phyloP scores from a whole-genome alignment of 306 rosid genomes.

The Benincasa hispida region DNA sequence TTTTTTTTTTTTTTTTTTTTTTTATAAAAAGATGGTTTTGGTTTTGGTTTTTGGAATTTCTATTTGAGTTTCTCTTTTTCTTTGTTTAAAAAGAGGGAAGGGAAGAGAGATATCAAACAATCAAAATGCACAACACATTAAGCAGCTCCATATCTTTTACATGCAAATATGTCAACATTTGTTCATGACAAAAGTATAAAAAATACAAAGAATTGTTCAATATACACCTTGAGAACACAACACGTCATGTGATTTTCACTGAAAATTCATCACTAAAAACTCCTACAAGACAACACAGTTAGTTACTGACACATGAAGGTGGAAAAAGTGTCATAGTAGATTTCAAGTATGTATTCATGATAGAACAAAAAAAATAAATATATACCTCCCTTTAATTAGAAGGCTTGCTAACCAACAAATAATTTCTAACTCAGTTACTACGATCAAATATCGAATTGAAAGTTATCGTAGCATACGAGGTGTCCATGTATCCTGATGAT shows the following conservation, averaged over 20 bases:
- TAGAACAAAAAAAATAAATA: not conserved
- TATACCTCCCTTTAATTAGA: not conserved
- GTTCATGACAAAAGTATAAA: not conserved
- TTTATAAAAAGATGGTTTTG: not conserved
- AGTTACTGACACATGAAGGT: not conserved
- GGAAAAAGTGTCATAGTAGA: not conserved
- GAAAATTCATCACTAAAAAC: not conserved
- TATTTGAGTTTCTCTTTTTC: not conserved
- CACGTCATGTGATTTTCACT: not conserved
- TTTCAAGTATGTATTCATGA: not conserved
- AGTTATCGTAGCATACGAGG: constrained; percentile 53
- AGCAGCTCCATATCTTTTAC: not conserved
- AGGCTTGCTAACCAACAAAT: not conserved
- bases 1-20: too few species aligned
- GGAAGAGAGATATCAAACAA: not conserved
- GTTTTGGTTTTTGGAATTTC: not conserved
- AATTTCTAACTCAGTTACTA: constrained; percentile 16
- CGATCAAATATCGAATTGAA: constrained; percentile 61
- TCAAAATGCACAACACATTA: not conserved
- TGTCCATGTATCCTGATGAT: constrained; percentile 13
- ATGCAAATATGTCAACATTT: not conserved
- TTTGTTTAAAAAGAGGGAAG: not conserved
- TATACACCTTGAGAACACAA: not conserved
- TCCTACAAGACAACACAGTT: not conserved
- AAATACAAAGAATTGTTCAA: not conserved